Evolutionary conservation across 78 protist species (phyloP).

Genomic region (Cavenderia fasciculata): DNA sequence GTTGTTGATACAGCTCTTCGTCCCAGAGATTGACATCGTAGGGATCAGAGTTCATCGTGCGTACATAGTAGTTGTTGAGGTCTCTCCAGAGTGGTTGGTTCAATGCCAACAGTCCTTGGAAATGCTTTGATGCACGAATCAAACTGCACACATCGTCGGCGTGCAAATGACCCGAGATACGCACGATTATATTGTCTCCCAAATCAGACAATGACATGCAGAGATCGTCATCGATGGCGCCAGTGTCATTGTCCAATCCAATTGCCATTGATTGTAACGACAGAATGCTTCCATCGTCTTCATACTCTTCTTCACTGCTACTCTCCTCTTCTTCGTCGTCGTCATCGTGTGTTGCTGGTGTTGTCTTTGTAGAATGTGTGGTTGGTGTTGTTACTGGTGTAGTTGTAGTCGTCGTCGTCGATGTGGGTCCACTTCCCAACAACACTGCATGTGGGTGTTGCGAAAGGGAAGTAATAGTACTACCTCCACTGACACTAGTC

Average conservation of each 20-base stretch:
- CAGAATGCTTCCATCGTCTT: neutral
- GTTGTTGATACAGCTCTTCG: slow-evolving; percentile 7
- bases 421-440: no score
- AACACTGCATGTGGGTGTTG: no score
- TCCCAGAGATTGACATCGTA: slow-evolving; percentile 56
- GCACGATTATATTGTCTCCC: neutral
- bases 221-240: neutral
- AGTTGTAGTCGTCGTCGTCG: neutral
- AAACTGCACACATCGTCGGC: slow-evolving; percentile 10
- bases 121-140: neutral
- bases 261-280: neutral
- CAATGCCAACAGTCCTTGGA: neutral
- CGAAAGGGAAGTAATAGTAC: no score
- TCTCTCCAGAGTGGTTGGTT: slow-evolving; percentile 43
- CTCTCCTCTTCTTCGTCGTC: slow-evolving; percentile 9
- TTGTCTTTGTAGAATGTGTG: neutral
- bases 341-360: neutral
- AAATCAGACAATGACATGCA: neutral
- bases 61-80: slow-evolving; percentile 12
- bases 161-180: neutral
- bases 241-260: neutral
- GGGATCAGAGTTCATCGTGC: neutral
- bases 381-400: neutral
- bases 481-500: no score
- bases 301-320: slow-evolving; percentile 42